Base-by-base conservation (phyloP, 2,329 filamentous ascomycete genomes). In the Microthyrium microscopicum region DNA sequence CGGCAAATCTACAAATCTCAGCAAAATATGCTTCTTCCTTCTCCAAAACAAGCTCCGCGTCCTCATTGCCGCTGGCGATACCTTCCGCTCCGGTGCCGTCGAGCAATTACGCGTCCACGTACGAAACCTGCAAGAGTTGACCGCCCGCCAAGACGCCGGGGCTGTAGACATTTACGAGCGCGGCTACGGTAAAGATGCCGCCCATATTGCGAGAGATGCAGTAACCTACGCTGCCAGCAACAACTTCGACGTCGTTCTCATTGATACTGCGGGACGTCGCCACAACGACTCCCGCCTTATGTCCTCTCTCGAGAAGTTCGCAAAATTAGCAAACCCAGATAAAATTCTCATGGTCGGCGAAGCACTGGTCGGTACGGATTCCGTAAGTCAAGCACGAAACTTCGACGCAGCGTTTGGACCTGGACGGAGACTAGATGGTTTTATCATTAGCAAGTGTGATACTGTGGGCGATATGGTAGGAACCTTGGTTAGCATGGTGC, bases 391-490 rank as follows among this genome's bases (percentile, higher is more conserved):
- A 58, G 89, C 91, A 3, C 71, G 85, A 47, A 94, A 94, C 59
- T 98, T 98, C 62, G 94, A 94, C 51, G 73, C 77, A 24, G 80
- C 82, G 2, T 95, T 98, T 57, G 91, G 89, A 20, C 65, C 71
- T 4, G 75, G 73, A 11, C 66, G 87, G 37, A 70, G 71, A 19
- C 66, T 98, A 24, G 91, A 98, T 56, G 89, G 89, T 5, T 98
- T 98, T 56, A 93, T 98, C 51, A 94, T 98, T 46, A 87, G 78
- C 39, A 98, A 98, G 58, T 95, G 89, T 54, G 89, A 98, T 59
- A 98, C 89, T 0, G 91, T 98, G 24, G 91, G 89, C n/a, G 87
- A 94, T 58, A 95, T 95, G 85, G 84, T 94, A 27, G 84, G 77
- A 2, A 94, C 87, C 3, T 63, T 98, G 41, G 89, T 98, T 41